Evolutionary conservation across 805 yeast genomes (phyloP).

Genomic region (Candida railenensis): DNA sequence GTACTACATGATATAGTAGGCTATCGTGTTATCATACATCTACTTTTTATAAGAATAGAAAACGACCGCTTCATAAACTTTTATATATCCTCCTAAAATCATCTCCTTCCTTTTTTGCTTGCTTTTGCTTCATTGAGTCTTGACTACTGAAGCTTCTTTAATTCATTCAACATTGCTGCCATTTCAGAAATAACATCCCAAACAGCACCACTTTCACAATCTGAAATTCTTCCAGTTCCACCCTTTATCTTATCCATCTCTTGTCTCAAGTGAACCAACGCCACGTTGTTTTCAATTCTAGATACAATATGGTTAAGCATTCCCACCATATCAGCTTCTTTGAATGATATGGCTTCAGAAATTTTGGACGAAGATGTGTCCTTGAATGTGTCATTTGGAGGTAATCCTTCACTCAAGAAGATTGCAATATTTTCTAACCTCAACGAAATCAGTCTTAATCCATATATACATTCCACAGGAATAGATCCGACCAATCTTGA

Average conservation of each 20-base stretch:
- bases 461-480: constrained; percentile 46
- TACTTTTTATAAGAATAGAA: no score
- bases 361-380: constrained; percentile 24
- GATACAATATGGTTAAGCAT: constrained; percentile 66
- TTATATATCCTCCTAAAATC: no score
- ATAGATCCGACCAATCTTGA: constrained; percentile 33
- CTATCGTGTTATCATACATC: no score
- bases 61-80: no score
- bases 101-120: background rate
- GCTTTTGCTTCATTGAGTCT: background rate
- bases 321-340: constrained; percentile 45
- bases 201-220: constrained; percentile 17
- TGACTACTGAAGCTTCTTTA: background rate
- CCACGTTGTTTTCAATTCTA: constrained; percentile 62
- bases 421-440: constrained; percentile 61
- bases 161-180: background rate
- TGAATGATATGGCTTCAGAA: constrained; percentile 17
- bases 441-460: constrained; percentile 53
- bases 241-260: constrained; percentile 23
- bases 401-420: constrained; percentile 42
- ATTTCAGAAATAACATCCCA: constrained; percentile 26
- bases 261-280: constrained; percentile 33
- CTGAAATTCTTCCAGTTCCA: constrained; percentile 19
- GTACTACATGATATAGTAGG: no score
- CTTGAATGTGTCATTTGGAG: constrained; percentile 25